These are phyloP conservation scores for Termitomyces sp. DNA, from an alignment of 768 basidiomycete genomes.

Conservation along the genomic window DNA sequence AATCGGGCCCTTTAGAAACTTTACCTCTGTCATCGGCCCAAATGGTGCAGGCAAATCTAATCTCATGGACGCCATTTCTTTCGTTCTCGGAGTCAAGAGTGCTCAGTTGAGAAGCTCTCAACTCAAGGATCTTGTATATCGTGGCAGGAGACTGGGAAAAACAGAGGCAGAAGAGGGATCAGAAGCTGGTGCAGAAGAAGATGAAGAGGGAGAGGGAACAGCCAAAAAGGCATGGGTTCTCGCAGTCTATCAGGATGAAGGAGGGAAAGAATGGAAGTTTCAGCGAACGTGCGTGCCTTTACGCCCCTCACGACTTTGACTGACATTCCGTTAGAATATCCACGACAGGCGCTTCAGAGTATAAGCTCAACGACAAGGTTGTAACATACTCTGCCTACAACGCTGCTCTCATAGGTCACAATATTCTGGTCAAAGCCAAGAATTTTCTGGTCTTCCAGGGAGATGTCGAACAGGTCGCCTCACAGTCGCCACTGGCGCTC, in stretches of 20 bases:
- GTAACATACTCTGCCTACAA: conserved; percentile 91
- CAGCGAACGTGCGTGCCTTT: conserved; percentile 74
- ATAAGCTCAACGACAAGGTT: conserved; percentile 73
- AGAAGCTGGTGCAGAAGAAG: conserved; percentile 40
- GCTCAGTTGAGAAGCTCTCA: conserved; percentile 90
- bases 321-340: conserved; percentile 60
- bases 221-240: conserved; percentile 95
- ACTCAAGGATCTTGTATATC: conserved; percentile 92
- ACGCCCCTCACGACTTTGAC: neutral
- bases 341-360: conserved; percentile 82
- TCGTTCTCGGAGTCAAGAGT: conserved; percentile 95
- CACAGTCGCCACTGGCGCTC: conserved; percentile 87
- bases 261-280: conserved; percentile 83
- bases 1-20: conserved; percentile 88
- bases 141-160: conserved; percentile 67
- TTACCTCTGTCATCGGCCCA: conserved; percentile 95
- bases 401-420: conserved; percentile 77
- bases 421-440: conserved; percentile 97
- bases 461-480: conserved; percentile 96
- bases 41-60: conserved; percentile 99
- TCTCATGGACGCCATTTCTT: conserved; percentile 99
- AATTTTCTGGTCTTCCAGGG: conserved; percentile 99
- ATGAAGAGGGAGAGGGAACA: conserved; percentile 68
- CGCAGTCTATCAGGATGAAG: conserved; percentile 78
- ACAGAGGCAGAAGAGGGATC: conserved; percentile 36